Conservation (phyloP, 2,329 filamentous ascomycete genomes). For the Penicillium verrucosum region DNA sequence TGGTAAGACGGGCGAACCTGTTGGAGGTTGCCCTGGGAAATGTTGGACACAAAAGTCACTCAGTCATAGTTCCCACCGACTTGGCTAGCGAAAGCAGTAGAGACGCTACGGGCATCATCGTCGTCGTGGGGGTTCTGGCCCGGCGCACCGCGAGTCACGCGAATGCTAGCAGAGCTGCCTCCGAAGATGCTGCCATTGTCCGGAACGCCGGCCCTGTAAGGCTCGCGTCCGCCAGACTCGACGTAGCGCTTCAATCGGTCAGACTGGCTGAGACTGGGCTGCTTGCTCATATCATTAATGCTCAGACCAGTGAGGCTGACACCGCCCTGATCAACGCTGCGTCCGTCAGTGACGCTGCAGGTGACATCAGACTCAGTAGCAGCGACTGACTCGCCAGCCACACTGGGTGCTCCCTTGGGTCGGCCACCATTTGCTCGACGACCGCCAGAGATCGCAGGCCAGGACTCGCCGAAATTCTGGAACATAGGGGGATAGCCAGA, state of each 20-base stretch:
- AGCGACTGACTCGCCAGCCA: conserved; percentile 88
- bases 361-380: conserved; percentile 87
- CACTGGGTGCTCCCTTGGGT: conserved; percentile 66
- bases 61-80: conserved; percentile 67
- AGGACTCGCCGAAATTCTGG: conserved; percentile 83
- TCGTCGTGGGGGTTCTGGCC: conserved; percentile 64
- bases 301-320: conserved; percentile 84
- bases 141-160: conserved; percentile 45
- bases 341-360: conserved; percentile 71
- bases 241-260: conserved; percentile 94
- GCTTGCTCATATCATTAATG: conserved; percentile 67
- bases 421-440: conserved; percentile 65
- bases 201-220: conserved; percentile 49
- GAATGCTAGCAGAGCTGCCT: conserved; percentile 53
- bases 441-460: conserved; percentile 75
- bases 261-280: conserved; percentile 72
- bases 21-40: conserved; percentile 16
- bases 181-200: conserved; percentile 66
- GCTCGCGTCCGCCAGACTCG: conserved; percentile 71
- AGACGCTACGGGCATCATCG: conserved; percentile 84
- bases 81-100: conserved; percentile 94
- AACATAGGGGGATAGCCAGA: conserved; percentile 94
- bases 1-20: conserved; percentile 14
- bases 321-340: conserved; percentile 72
- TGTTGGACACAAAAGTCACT: conserved; percentile 27